Evolutionary conservation across 2,329 filamentous ascomycete species (phyloP).

Genomic region (Aspergillus felis): DNA sequence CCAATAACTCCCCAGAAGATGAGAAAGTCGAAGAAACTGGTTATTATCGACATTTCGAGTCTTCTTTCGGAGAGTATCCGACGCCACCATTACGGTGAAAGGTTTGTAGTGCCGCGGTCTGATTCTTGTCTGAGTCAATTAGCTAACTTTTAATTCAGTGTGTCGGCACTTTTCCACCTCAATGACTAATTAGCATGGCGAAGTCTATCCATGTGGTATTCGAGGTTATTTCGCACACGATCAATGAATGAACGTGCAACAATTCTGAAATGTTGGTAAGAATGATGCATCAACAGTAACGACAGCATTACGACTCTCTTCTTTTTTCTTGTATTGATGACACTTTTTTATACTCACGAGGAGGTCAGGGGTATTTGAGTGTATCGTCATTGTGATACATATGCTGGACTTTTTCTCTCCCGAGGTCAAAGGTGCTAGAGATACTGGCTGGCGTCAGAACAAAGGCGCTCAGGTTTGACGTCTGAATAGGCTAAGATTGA

Average conservation of each 20-base stretch:
- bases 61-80: constrained; percentile 88
- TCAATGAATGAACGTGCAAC: constrained; percentile 3
- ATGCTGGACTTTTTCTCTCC: background rate
- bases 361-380: background rate
- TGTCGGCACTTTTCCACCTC: constrained; percentile 60
- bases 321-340: constrained; percentile 10
- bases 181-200: constrained; percentile 42
- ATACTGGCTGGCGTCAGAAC: background rate
- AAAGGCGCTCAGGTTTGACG: background rate
- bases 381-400: constrained; percentile 1
- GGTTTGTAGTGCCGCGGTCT: constrained; percentile 49
- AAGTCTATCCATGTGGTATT: background rate
- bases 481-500: background rate
- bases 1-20: constrained; percentile 75
- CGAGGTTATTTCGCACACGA: background rate
- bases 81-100: constrained; percentile 92
- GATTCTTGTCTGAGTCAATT: background rate
- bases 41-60: constrained; percentile 83
- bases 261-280: constrained; percentile 12
- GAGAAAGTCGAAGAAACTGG: constrained; percentile 72
- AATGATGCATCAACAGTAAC: constrained; percentile 21
- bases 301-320: constrained; percentile 16
- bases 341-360: constrained; percentile 8
- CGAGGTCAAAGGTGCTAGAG: background rate
- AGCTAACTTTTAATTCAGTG: constrained; percentile 33